phyloP scores from a whole-genome alignment of 2,329 filamentous ascomycete species.

The Pseudogymnoascus sp. region DNA sequence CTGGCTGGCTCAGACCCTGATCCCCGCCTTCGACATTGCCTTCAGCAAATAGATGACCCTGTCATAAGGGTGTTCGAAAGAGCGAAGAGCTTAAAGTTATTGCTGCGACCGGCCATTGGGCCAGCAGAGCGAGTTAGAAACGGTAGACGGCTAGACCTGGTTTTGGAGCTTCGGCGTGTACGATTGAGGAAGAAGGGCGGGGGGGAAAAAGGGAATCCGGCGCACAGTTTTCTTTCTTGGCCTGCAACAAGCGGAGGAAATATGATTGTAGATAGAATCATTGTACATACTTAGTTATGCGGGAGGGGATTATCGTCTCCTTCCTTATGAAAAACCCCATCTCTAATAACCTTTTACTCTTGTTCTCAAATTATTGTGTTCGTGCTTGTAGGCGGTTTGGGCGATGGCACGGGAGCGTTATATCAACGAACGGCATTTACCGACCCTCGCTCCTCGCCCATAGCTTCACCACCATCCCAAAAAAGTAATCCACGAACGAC shows the following conservation, averaged over 20 bases:
- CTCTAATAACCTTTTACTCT: too few species aligned
- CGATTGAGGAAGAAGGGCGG: background rate
- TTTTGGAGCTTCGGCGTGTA: conserved; percentile 7
- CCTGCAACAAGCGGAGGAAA: background rate
- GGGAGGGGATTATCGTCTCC: background rate
- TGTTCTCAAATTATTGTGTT: background rate
- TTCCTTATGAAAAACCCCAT: background rate
- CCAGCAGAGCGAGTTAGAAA: conserved; percentile 5
- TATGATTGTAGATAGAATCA: conserved; percentile 7
- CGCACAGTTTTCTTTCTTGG: background rate
- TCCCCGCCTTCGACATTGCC: conserved; percentile 73
- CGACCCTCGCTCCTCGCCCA: background rate
- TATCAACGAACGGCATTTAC: background rate
- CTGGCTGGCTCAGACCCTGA: conserved; percentile 97
- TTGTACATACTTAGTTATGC: conserved; percentile 8
- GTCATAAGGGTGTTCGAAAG: background rate
- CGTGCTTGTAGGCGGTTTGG: background rate
- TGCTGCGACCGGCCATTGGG: background rate
- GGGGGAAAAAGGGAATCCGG: background rate
- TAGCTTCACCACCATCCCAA: background rate
- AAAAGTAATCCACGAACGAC: conserved; percentile 5
- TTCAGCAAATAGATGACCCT: conserved; percentile 12
- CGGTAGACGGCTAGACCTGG: conserved; percentile 5
- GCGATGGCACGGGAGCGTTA: background rate
- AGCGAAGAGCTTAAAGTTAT: background rate